Evolutionary conservation across 495 filamentous ascomycete species (phyloP).

Genomic region (Geoglossum glabrum): DNA sequence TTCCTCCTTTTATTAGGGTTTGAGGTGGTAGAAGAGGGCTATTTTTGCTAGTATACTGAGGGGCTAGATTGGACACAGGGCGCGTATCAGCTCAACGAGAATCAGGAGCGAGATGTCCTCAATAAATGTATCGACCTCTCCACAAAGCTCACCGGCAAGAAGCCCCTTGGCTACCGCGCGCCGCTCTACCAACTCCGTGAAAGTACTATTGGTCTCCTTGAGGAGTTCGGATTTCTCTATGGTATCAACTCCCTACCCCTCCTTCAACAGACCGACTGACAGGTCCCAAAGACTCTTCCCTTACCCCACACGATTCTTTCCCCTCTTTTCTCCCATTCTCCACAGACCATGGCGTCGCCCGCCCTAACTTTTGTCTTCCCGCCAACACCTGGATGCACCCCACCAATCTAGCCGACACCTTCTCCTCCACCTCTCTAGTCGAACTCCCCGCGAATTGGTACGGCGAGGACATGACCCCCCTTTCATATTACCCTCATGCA

Average conservation of each 20-base stretch:
- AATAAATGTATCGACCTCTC: constrained; percentile 30
- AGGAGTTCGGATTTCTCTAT: constrained; percentile 35
- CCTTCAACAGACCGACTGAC: too few relatives aligned
- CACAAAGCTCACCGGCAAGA: constrained; percentile 28
- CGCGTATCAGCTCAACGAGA: constrained; percentile 30
- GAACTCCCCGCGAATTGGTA: constrained; percentile 20
- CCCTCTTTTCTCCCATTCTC: constrained; percentile 28
- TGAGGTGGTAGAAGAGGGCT: too few relatives aligned
- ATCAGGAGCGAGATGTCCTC: constrained; percentile 38
- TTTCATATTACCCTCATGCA: background rate
- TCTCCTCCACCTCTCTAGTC: constrained; percentile 17
- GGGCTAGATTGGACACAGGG: constrained; percentile 12
- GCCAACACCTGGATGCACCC: constrained; percentile 40
- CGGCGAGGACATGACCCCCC: constrained; percentile 2
- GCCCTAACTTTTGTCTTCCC: constrained; percentile 29
- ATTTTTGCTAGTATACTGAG: background rate
- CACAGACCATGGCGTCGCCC: constrained; percentile 23
- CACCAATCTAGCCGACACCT: constrained; percentile 14
- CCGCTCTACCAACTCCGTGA: constrained; percentile 37
- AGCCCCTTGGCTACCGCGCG: constrained; percentile 34
- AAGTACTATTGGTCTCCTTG: constrained; percentile 31
- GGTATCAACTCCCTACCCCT: too few relatives aligned
- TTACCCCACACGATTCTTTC: constrained; percentile 32
- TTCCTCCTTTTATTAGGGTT: background rate
- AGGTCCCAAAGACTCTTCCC: constrained; percentile 21